Evolutionary conservation across 2,329 filamentous ascomycete genomes (phyloP).

Genomic region (Neopestalotiopsis clavispora): DNA sequence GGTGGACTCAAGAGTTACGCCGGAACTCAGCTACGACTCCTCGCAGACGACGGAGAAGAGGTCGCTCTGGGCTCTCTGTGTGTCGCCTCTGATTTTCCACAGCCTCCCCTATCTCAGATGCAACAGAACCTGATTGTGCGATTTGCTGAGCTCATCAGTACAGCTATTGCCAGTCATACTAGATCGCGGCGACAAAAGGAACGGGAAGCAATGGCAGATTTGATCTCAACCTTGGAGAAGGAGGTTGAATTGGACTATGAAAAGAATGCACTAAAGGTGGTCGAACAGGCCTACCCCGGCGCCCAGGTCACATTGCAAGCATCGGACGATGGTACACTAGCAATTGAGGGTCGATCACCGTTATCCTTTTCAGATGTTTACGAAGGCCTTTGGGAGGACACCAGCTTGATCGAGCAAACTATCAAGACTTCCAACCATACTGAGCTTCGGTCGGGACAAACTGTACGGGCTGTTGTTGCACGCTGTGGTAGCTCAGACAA

Average conservation of each 20-base stretch:
- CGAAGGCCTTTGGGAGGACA: slow-evolving; percentile 18
- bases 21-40: slow-evolving; percentile 15
- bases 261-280: not conserved
- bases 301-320: slow-evolving; percentile 8
- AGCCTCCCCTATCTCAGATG: not conserved
- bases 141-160: slow-evolving; percentile 14
- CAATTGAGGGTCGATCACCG: not conserved
- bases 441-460: slow-evolving; percentile 2
- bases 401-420: slow-evolving; percentile 5
- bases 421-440: slow-evolving; percentile 14
- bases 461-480: slow-evolving; percentile 15
- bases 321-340: not conserved
- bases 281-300: slow-evolving; percentile 5
- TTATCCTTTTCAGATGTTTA: slow-evolving; percentile 11
- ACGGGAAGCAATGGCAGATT: slow-evolving; percentile 11
- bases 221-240: slow-evolving; percentile 1
- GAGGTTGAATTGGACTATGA: not conserved
- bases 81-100: slow-evolving; percentile 15
- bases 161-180: slow-evolving; percentile 12
- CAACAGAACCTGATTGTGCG: slow-evolving; percentile 15
- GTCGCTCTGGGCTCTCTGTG: slow-evolving; percentile 16
- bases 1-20: slow-evolving; percentile 18
- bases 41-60: slow-evolving; percentile 14
- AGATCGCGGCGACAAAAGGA: slow-evolving; percentile 12
- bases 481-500: slow-evolving; percentile 9